Percentiles rank a stretch among this genome's conserved stretches.
Conservation (phyloP, 2,329 filamentous ascomycete genomes). For the Aspergillus sp. region DNA sequence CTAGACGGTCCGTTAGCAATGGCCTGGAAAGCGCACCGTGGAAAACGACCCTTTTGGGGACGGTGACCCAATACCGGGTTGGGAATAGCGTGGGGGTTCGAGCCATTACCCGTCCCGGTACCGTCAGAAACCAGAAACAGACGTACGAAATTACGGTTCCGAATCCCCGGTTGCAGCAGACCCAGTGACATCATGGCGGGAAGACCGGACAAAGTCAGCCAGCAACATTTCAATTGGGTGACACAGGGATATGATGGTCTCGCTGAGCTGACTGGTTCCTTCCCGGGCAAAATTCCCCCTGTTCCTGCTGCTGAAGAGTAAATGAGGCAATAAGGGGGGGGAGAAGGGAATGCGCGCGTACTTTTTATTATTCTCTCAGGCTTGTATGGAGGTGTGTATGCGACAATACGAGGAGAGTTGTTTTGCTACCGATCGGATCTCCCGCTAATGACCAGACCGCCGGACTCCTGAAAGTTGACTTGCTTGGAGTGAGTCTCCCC, state of each 20-base stretch:
- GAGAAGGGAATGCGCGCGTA: not conserved
- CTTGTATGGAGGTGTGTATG: conserved; percentile 4
- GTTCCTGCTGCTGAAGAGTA: not conserved
- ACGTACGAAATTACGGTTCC: conserved; percentile 1
- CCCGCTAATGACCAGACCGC: conserved; percentile 31
- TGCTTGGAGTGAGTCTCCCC: not conserved
- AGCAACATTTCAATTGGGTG: not conserved
- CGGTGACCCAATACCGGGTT: not conserved
- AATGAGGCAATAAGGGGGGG: conserved; percentile 2
- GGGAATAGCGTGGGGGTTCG: conserved; percentile 9
- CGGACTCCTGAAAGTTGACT: conserved; percentile 24
- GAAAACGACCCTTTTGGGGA: conserved; percentile 8
- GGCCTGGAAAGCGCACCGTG: not conserved
- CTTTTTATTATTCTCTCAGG: not conserved
- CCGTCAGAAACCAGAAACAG: not conserved
- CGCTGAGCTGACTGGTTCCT: not conserved
- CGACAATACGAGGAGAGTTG: not conserved
- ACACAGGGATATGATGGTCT: not conserved
- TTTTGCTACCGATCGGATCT: conserved; percentile 20
- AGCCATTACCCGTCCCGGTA: conserved; percentile 2
- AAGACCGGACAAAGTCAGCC: not conserved
- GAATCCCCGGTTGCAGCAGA: conserved; percentile 1
- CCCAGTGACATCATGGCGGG: conserved; percentile 14
- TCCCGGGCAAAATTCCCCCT: not conserved
- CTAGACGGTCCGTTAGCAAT: not conserved